A percentile compares a stretch with the other conserved stretches of the same genome.
These are phyloP conservation scores for Phoenix dactylifera DNA, from an alignment of 176 grass and related monocot genomes.

Conservation along the genomic window DNA sequence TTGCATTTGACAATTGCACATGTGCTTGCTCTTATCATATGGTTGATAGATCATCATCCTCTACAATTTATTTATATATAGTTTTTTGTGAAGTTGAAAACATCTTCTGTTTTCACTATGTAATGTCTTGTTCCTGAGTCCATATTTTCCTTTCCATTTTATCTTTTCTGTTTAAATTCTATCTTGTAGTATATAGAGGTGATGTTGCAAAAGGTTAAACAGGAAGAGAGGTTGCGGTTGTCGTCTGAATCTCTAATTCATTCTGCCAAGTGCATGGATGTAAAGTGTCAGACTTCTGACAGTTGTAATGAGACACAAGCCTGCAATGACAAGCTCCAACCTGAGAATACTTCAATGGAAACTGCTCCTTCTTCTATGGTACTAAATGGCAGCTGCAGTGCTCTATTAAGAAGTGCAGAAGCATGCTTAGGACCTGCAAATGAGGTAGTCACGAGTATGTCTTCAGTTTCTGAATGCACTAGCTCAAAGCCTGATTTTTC, in stretches of 20 bases:
- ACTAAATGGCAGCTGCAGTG: conserved; percentile 42
- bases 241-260: conserved; percentile 33
- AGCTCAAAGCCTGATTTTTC: conserved; percentile 77
- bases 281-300: conserved; percentile 18
- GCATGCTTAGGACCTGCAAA: conserved; percentile 35
- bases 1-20: too few species aligned
- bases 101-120: neutral
- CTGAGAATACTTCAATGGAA: conserved; percentile 47
- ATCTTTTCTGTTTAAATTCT: conserved; percentile 10
- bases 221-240: conserved; percentile 40
- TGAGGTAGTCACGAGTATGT: conserved; percentile 24
- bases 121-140: neutral
- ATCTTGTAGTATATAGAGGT: conserved; percentile 19
- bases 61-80: too few species aligned
- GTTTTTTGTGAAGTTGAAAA: neutral
- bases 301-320: conserved; percentile 23
- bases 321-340: conserved; percentile 18
- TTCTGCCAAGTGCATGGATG: conserved; percentile 21
- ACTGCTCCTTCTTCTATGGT: conserved; percentile 39
- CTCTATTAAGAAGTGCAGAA: conserved; percentile 60
- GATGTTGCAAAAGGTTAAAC: conserved; percentile 31
- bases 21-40: too few species aligned
- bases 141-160: neutral
- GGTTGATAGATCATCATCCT: too few species aligned
- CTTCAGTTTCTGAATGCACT: conserved; percentile 46